Base-by-base conservation (phyloP, 2,329 filamentous ascomycete species). In the Penicillium thymicola region DNA sequence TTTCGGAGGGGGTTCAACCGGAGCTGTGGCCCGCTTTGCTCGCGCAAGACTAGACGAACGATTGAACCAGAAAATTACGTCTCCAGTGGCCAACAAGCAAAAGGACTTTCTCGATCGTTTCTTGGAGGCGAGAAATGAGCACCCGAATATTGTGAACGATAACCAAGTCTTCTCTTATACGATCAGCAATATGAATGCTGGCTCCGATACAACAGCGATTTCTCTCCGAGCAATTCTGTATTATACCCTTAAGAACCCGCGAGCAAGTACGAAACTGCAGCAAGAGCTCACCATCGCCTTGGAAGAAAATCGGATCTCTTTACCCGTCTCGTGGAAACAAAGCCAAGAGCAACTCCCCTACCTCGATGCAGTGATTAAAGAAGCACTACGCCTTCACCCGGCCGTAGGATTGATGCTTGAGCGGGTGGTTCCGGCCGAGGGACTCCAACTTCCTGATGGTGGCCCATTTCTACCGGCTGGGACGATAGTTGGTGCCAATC, bases 271-370 rank as follows among this genome's bases (percentile, higher is more conserved):
- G 80, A 55, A 82, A 67, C 9, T 72, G n/a, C 8, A 68, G 60
- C 8, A 85, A 72, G 37, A 83, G 61, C 18, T 74, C 52, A 37
- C 78, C 70, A 60, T 82, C 81, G 60, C 76, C 7, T 56, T 59
- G 4, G 16, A 53, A 23, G 57, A 52, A 50, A 45, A 52, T 5
- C 55, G 42, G 8, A 55, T 67, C n/a, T 43, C 58, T 0, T 21
- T 59, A 0, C 65, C 65, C 1, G 58, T 69, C 9, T 62, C 64
- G 0, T 70, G 62, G 61, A 67, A 65, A 25, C 59, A 70, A 42
- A 63, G 61, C n/a, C 64, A 67, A 32, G 60, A 61, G 14, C 43
- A 62, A 34, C 60, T 70, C 7, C 65, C 66, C 2, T 70, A 69
- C 44, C 63, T 70, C n/a, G 66, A 69, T 13, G 68, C 68, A 4